Evolutionary conservation across 2,329 filamentous ascomycete genomes (phyloP).

Genomic region (Karstenula rhodostoma): DNA sequence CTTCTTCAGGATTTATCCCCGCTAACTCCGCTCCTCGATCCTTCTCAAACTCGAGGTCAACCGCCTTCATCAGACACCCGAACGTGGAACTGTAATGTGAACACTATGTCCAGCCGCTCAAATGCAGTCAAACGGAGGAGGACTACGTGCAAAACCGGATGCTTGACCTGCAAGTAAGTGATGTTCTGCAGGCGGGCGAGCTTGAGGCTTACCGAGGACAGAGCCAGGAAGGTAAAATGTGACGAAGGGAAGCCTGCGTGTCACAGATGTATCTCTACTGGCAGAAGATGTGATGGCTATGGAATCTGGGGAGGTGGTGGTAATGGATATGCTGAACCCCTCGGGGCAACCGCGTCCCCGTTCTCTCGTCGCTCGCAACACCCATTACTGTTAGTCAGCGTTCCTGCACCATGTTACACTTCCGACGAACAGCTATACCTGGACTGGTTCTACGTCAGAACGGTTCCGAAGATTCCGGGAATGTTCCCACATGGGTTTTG

Average conservation of each 20-base stretch:
- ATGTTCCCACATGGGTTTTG: neutral
- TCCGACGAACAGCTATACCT: constrained; percentile 1
- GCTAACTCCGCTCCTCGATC: no score
- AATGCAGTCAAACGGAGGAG: constrained; percentile 1
- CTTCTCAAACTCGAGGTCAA: no score
- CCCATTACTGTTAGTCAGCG: constrained; percentile 12
- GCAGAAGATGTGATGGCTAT: constrained; percentile 53
- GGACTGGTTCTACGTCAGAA: constrained; percentile 6
- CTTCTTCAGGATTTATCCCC: no score
- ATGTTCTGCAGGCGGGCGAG: neutral
- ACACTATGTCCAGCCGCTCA: neutral
- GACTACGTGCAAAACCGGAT: constrained; percentile 20
- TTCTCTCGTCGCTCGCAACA: neutral
- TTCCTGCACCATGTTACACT: constrained; percentile 1
- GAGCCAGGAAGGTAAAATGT: constrained; percentile 38
- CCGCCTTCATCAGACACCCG: no score
- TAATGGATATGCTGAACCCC: constrained; percentile 25
- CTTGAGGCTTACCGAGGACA: constrained; percentile 15
- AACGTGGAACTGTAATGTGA: no score
- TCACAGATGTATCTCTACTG: constrained; percentile 45
- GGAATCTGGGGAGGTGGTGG: constrained; percentile 53
- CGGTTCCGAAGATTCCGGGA: constrained; percentile 4
- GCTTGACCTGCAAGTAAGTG: constrained; percentile 39
- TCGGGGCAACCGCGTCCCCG: neutral
- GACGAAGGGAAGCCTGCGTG: constrained; percentile 51